Conservation (phyloP, 2,329 filamentous ascomycete genomes). For the Fusarium metavorans region DNA sequence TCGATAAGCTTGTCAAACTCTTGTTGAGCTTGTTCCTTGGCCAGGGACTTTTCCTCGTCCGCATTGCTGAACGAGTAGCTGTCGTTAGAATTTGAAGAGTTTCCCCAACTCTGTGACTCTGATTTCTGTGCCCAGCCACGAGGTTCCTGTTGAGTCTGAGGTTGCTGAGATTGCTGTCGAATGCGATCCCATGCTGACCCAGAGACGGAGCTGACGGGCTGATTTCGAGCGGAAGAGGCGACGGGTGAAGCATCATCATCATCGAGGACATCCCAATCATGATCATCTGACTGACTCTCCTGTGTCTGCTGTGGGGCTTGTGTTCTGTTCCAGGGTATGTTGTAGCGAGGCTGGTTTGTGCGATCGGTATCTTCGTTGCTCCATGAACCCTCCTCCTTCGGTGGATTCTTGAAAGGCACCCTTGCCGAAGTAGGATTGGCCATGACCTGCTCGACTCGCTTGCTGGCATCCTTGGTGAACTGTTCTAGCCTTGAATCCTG, state of each 20-base stretch:
- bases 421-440: conserved; percentile 13
- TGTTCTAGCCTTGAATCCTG: conserved; percentile 35
- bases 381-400: conserved; percentile 20
- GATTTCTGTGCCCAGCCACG: conserved; percentile 28
- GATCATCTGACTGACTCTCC: conserved; percentile 8
- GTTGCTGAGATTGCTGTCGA: conserved; percentile 47
- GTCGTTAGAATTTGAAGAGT: conserved; percentile 44
- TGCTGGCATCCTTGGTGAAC: conserved; percentile 41
- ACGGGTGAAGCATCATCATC: conserved; percentile 61
- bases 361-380: not conserved
- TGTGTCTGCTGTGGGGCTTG: conserved; percentile 5
- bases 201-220: conserved; percentile 22
- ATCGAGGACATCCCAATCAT: conserved; percentile 43
- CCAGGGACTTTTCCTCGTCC: conserved; percentile 53
- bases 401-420: conserved; percentile 15
- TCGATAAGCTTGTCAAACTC: conserved; percentile 65
- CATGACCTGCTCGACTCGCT: conserved; percentile 42
- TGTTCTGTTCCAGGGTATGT: conserved; percentile 13
- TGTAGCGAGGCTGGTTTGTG: not conserved
- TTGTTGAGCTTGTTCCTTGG: conserved; percentile 60
- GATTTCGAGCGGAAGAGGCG: conserved; percentile 46
- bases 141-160: conserved; percentile 28
- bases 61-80: conserved; percentile 51
- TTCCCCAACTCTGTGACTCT: conserved; percentile 38
- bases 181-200: conserved; percentile 60